Evolutionary conservation across 495 filamentous ascomycete species (phyloP), one percentile per base, ranked within the genome.

Genomic region (Tuber magnatum): DNA sequence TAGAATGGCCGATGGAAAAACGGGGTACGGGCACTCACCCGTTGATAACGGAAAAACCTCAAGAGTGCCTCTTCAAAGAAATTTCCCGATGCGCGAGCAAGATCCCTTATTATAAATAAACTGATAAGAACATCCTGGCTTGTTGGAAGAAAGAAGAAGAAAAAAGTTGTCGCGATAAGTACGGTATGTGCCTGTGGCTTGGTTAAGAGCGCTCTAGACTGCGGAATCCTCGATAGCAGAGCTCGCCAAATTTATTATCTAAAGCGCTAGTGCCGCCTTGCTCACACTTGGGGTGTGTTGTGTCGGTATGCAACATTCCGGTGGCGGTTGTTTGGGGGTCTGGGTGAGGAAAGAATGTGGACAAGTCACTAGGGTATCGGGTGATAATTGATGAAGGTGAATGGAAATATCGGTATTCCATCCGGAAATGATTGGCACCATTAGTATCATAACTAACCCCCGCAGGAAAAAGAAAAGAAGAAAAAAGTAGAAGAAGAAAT

Each of bases 1-100:
- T 35, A 65, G 56, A 65, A 8, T 65, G 56, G 56, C 56, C 56
- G 56, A 65, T 35, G n/a, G 14, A 32, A 35, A 35, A 61, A 10
- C 24, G 24, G 0, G 48, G 24, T n/a, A n/a, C 8, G n/a, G 24
- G 24, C 12, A 16, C 6, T 12, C 16, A 28, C 28, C 56, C 56
- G 48, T 48, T 61, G 71, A 73, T 74, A 71, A 73, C 70, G 48
- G 43, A 72, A 48, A 24, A 75, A 73, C 69, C 68, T 10, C 65
- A 71, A 41, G 40, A 69, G 20, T 12, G 3, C 40, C 24, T 14
- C 16, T 3, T 32, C 12, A 6, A 65, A 65, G 56, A 35, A 65
- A 65, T 65, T 7, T 18, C 56, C 56, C 28, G 56, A 65, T 65
- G 28, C 3, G 14, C 16, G 12, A 28, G 14, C 56, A 35, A 35